These are phyloP conservation scores for Pseudogymnoascus sp. DNA, from an alignment of 2,329 filamentous ascomycete genomes.

Conservation along the genomic window DNA sequence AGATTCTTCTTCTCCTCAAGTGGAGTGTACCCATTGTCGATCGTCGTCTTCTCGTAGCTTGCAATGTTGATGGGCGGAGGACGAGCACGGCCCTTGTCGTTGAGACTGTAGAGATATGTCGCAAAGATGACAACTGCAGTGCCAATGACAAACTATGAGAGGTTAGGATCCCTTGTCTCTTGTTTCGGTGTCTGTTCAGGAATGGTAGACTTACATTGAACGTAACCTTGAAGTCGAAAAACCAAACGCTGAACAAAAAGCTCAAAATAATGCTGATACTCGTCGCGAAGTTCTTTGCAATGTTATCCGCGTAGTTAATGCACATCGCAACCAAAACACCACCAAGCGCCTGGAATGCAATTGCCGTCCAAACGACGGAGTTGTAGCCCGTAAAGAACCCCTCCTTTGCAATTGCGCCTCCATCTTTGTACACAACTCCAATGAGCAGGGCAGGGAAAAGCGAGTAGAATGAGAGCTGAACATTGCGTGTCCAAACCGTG, in stretches of 20 bases:
- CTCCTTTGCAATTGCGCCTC: conserved; percentile 69
- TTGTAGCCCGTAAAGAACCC: conserved; percentile 97
- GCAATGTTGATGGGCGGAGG: conserved; percentile 63
- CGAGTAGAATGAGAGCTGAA: conserved; percentile 91
- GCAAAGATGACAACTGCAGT: conserved; percentile 71
- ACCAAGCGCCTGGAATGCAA: conserved; percentile 73
- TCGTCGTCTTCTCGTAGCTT: conserved; percentile 62
- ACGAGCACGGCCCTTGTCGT: conserved; percentile 51
- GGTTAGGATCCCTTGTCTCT: background rate
- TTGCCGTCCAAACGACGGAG: conserved; percentile 79
- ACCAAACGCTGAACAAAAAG: conserved; percentile 74
- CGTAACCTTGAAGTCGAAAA: conserved; percentile 75
- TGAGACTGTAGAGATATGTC: conserved; percentile 76
- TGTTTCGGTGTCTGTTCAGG: background rate
- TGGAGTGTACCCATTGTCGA: conserved; percentile 29
- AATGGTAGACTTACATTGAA: conserved; percentile 51
- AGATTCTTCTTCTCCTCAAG: conserved; percentile 11
- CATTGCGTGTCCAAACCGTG: conserved; percentile 88
- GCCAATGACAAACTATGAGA: conserved; percentile 67
- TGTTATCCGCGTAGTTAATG: conserved; percentile 79
- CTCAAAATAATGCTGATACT: conserved; percentile 87
- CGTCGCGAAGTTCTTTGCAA: conserved; percentile 88
- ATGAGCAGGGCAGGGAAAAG: conserved; percentile 82
- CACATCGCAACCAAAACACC: conserved; percentile 78
- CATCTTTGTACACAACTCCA: conserved; percentile 81